Evolutionary conservation across 176 grass and related monocot genomes (phyloP), one percentile per base, ranked within the genome.

Genomic region (Oryza coarctata): DNA sequence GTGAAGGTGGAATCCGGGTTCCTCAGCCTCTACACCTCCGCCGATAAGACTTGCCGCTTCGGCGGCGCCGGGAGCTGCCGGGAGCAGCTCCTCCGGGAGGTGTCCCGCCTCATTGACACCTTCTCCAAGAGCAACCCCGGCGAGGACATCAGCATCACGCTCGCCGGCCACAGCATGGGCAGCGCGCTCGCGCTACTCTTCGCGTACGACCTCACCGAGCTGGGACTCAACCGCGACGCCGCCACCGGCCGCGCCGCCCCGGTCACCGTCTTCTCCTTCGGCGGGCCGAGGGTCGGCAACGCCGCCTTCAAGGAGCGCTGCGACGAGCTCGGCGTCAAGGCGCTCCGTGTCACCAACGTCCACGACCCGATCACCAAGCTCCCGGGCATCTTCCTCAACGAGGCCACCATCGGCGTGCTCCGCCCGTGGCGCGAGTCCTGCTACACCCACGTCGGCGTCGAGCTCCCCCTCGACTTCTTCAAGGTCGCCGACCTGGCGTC

Each of bases 81-180:
- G 64, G 90, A 97, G 64, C 94, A 97, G 88, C 90, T 97, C 12
- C 92, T 97, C 39, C 79, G 88, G 8, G 94, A 92, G 78, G 74
- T 97, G 17, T 86, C 88, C 5, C 83, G 89, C 17, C 88, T 97
- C 52, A 13, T 90, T 12, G 80, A 18, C 3, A 6, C 70, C 0
- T 35, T 4, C 79, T 43, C 49, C 27, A 80, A 26, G 33, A 68
- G 57, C 28, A 64, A 84, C 15, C 65, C 61, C 35, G 65, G 29
- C 13, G 88, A 89, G 70, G 87, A 87, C 57, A 44, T 90, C 15
- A 94, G 94, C 90, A 65, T 97, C 22, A 94, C 92, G 6, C 68
- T 97, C 20, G 90, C 87, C 0, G 94, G 94, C 1, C 94, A 97
- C 74, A 97, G 94, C 94, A 97, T 97, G 94, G 94, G 94, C 25